phyloP scores from a whole-genome alignment of 2,329 filamentous ascomycete species.

The Fusarium cyanostomum region DNA sequence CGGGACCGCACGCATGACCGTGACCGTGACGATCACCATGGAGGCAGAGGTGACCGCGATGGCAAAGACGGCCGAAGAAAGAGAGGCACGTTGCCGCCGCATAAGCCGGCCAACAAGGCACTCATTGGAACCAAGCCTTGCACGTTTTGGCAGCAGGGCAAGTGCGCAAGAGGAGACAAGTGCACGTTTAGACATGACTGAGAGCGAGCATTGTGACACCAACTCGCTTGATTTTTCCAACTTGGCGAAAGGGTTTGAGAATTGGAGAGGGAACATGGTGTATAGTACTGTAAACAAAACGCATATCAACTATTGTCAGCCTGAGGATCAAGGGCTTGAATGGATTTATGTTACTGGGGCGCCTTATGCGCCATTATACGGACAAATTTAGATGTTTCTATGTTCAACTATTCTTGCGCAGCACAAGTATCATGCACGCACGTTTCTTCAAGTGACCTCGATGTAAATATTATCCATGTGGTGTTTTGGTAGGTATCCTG shows the following conservation, averaged over 20 bases:
- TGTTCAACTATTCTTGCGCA: not conserved
- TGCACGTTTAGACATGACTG: conserved; percentile 78
- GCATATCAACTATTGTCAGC: conserved; percentile 10
- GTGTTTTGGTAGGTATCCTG: too few species aligned
- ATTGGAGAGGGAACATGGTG: conserved; percentile 22
- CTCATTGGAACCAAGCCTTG: conserved; percentile 74
- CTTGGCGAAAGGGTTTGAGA: conserved; percentile 17
- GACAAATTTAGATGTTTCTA: conserved; percentile 14
- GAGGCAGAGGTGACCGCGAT: conserved; percentile 45
- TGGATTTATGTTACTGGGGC: conserved; percentile 8
- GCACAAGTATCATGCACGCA: too few species aligned
- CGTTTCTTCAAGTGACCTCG: too few species aligned
- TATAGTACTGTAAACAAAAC: conserved; percentile 41
- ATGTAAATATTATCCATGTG: too few species aligned
- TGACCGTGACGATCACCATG: conserved; percentile 47
- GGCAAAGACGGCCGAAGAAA: conserved; percentile 54
- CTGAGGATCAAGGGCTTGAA: not conserved
- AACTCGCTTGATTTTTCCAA: conserved; percentile 14
- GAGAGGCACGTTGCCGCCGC: conserved; percentile 52
- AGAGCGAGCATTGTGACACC: conserved; percentile 9
- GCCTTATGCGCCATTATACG: conserved; percentile 8
- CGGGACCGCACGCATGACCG: conserved; percentile 44
- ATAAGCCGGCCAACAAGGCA: conserved; percentile 61
- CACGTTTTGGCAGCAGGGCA: conserved; percentile 75
- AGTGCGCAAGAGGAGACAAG: conserved; percentile 76